Conservation (phyloP, 2,329 filamentous ascomycete genomes). For the Fusarium foetens region DNA sequence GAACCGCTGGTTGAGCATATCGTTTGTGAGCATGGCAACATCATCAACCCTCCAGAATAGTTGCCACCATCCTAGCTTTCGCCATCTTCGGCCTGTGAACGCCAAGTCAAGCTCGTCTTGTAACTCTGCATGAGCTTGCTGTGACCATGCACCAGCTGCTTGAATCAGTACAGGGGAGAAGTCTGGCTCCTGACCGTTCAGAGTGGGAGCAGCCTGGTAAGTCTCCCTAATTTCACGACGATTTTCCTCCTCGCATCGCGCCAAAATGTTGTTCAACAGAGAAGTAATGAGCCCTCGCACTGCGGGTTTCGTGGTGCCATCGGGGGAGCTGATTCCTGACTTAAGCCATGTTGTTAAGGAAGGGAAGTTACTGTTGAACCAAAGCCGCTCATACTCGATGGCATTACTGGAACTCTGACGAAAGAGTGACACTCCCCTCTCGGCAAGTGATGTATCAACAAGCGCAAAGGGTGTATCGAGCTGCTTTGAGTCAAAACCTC, state of each 20-base stretch:
- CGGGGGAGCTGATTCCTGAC: constrained; percentile 53
- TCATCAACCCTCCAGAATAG: constrained; percentile 95
- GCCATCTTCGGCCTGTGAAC: constrained; percentile 81
- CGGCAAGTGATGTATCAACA: constrained; percentile 72
- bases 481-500: constrained; percentile 53
- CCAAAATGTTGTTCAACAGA: constrained; percentile 66
- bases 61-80: constrained; percentile 90
- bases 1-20: constrained; percentile 81
- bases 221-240: constrained; percentile 52
- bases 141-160: constrained; percentile 77
- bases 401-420: constrained; percentile 76
- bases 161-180: constrained; percentile 61
- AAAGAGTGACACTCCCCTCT: constrained; percentile 72
- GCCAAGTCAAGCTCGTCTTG: constrained; percentile 81
- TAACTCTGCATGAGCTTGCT: constrained; percentile 83
- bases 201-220: constrained; percentile 35
- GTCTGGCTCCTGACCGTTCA: constrained; percentile 43
- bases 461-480: constrained; percentile 59
- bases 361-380: constrained; percentile 78
- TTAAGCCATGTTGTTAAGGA: constrained; percentile 73
- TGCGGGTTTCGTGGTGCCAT: constrained; percentile 68
- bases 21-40: constrained; percentile 82
- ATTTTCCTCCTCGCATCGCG: constrained; percentile 59
- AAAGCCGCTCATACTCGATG: constrained; percentile 76
- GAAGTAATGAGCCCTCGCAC: constrained; percentile 75